Evolutionary conservation across 2,329 filamentous ascomycete genomes (phyloP).

Genomic region (Fusarium guadeloupense): DNA sequence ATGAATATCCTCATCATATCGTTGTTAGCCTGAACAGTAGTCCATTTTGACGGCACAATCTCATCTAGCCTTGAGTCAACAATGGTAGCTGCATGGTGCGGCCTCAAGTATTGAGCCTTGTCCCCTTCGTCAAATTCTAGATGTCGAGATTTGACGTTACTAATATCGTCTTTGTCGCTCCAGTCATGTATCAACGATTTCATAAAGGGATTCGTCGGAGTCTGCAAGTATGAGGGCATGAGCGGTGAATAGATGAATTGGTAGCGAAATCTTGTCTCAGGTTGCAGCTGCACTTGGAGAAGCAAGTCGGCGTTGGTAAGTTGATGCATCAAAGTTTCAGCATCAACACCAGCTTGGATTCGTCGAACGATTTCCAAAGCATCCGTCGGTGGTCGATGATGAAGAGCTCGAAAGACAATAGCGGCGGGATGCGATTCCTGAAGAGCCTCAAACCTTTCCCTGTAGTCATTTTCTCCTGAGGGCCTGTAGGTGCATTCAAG

Average conservation of each 20-base stretch:
- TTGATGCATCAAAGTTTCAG: neutral
- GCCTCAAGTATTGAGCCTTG: conserved; percentile 8
- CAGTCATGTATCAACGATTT: conserved; percentile 13
- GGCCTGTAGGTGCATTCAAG: neutral
- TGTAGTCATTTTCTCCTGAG: neutral
- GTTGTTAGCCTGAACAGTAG: neutral
- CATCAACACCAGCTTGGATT: neutral
- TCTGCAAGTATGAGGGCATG: conserved; percentile 6
- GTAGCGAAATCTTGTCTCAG: conserved; percentile 6
- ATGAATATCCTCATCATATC: neutral
- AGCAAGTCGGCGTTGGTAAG: conserved; percentile 7
- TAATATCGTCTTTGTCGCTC: neutral
- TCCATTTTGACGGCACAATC: conserved; percentile 4
- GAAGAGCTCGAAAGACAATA: neutral
- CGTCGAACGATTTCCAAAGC: neutral
- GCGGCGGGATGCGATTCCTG: conserved; percentile 5
- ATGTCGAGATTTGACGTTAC: neutral
- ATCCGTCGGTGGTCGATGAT: neutral
- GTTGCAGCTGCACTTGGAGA: conserved; percentile 3
- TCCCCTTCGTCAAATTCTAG: neutral
- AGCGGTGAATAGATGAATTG: neutral
- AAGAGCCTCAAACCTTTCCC: neutral
- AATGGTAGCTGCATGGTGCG: conserved; percentile 11
- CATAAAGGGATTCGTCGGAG: neutral
- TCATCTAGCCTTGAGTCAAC: neutral